Evolutionary conservation across 2,329 filamentous ascomycete genomes (phyloP).

Genomic region (Neodidymelliopsis sp.): DNA sequence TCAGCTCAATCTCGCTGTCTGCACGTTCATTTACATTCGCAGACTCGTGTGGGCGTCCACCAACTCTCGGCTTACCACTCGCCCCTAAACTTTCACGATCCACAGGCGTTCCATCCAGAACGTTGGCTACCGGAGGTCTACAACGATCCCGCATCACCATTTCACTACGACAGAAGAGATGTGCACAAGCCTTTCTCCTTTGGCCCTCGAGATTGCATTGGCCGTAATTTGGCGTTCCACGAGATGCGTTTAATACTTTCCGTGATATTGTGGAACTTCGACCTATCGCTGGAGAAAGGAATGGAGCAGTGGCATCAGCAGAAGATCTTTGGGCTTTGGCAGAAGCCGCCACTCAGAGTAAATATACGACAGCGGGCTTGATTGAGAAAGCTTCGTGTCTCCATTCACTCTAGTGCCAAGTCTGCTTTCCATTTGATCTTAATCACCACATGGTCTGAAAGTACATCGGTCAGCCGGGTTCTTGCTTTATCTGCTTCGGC

Average conservation of each 20-base stretch:
- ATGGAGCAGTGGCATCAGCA: constrained; percentile 44
- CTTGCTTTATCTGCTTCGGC: too few species aligned
- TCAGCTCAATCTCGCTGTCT: too few species aligned
- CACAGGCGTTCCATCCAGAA: constrained; percentile 20
- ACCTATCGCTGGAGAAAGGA: constrained; percentile 45
- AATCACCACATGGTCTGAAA: too few species aligned
- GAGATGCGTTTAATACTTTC: constrained; percentile 31
- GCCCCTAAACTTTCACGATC: constrained; percentile 19
- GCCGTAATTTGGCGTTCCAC: constrained; percentile 21
- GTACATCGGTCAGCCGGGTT: too few species aligned
- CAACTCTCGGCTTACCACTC: constrained; percentile 20
- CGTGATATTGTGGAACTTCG: constrained; percentile 50
- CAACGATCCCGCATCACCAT: constrained; percentile 19
- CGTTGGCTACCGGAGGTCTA: constrained; percentile 20
- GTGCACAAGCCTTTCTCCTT: constrained; percentile 26
- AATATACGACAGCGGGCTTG: neutral
- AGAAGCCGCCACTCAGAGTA: constrained; percentile 40
- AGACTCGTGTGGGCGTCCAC: constrained; percentile 23
- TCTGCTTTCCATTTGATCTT: too few species aligned
- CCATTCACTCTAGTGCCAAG: too few species aligned
- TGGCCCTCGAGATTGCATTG: constrained; percentile 29
- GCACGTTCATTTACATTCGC: neutral
- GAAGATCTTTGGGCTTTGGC: constrained; percentile 48
- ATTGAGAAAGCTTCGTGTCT: too few species aligned
- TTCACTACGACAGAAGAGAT: constrained; percentile 35